Base-by-base conservation (phyloP, 495 filamentous ascomycete genomes). In the Penicillium steckii region DNA sequence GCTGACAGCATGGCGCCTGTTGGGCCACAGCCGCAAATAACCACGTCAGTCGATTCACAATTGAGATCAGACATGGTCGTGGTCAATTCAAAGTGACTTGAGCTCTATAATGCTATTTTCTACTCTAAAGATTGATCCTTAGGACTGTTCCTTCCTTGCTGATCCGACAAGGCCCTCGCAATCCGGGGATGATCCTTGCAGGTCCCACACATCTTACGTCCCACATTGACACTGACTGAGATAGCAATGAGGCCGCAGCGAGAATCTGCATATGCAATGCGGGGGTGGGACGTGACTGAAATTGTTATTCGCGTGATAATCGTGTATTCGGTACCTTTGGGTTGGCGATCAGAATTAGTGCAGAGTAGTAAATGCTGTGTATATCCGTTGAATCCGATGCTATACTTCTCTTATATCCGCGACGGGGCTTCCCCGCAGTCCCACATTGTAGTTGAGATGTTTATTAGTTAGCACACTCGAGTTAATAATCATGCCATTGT, bases 11-110 rank as follows among this genome's bases (percentile, higher is more conserved):
- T 56, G 1, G 68, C 68, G 0, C 70, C 67, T 0, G 68, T 69
- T 29, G 65, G 67, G 10, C 68, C 70, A 33, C 65, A 70, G 22
- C 70, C 70, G 35, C 68, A 70, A 51, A 73, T 70, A 3, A 71
- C 50, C 23, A 73, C 66, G 26, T 68, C 67, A 2, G 62, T 67
- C 7, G 64, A 64, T 53, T 69, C 66, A 35, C 27, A 59, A 12
- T 56, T 40, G n/a, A 44, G 5, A 7, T 43, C 17, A 0, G 44
- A 40, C 54, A 49, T 52, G 22, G 18, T n/a, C n/a, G n/a, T n/a
- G n/a, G n/a, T n/a, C n/a, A n/a, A n/a, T n/a, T 23, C 18, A 23
- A 41, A 23, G 21, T 23, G 33, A 18, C 12, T n/a, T 3, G 4
- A 15, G 33, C 10, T 37, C n/a, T 37, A n/a, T n/a, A n/a, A n/a